These are phyloP conservation scores for Stachybotrys chlorohalonatus DNA, from an alignment of 2,329 filamentous ascomycete species.

Conservation along the genomic window DNA sequence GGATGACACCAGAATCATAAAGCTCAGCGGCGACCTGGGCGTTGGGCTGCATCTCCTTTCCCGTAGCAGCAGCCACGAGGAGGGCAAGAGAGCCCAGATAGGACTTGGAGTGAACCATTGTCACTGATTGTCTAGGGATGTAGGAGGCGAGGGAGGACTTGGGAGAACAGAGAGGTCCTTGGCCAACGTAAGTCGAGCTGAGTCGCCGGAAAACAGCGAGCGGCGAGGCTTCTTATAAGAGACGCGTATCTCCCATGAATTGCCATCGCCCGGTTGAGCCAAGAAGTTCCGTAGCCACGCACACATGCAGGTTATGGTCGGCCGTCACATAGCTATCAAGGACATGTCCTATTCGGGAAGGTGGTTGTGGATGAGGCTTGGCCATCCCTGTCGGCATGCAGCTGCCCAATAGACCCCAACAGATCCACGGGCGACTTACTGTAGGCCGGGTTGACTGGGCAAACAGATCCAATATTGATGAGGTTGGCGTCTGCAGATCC, in stretches of 20 bases:
- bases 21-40: conserved; percentile 5
- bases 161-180: background rate
- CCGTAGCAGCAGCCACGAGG: conserved; percentile 5
- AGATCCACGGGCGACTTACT: too few species aligned
- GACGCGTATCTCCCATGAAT: background rate
- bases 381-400: background rate
- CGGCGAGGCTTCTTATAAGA: background rate
- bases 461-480: background rate
- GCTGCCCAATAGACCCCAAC: background rate
- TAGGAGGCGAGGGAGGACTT: background rate
- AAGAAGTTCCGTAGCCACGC: background rate
- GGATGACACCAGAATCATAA: conserved; percentile 10
- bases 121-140: background rate
- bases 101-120: conserved; percentile 10
- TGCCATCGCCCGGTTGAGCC: background rate
- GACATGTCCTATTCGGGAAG: background rate
- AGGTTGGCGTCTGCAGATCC: too few species aligned
- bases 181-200: background rate
- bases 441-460: background rate
- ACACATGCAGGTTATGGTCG: background rate
- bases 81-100: conserved; percentile 3
- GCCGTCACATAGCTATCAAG: background rate
- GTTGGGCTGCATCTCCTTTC: conserved; percentile 11
- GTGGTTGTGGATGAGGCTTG: background rate
- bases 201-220: background rate